Evolutionary conservation across 192 early-diverging fungal species (phyloP).

Genomic region (Jimgerdemannia flammicorona): DNA sequence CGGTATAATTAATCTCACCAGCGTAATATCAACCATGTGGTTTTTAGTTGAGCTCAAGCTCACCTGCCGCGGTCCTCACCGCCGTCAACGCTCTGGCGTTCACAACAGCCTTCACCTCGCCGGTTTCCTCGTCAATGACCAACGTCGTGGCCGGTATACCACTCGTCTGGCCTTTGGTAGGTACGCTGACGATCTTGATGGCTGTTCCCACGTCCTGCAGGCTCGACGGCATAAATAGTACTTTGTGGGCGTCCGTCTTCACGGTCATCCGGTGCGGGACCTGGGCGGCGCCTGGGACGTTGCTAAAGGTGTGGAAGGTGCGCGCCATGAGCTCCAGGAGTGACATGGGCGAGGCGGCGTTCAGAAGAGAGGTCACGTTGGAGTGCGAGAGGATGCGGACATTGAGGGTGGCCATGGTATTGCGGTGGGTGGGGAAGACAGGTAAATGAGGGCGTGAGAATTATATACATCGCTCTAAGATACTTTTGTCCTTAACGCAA

Average conservation of each 20-base stretch:
- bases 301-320: slow-evolving; percentile 19
- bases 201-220: slow-evolving; percentile 34
- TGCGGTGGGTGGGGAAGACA: no score
- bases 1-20: no score
- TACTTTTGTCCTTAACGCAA: no score
- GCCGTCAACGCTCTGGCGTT: slow-evolving; percentile 45
- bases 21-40: no score
- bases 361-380: slow-evolving; percentile 18
- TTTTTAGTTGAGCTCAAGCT: no score
- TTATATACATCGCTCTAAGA: no score
- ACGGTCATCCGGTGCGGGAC: slow-evolving; percentile 38
- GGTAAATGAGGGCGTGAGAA: no score
- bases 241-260: slow-evolving; percentile 28
- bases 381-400: slow-evolving; percentile 4
- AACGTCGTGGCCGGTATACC: slow-evolving; percentile 40
- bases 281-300: slow-evolving; percentile 29
- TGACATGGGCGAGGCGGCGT: neutral
- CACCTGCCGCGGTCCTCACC: slow-evolving; percentile 46
- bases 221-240: slow-evolving; percentile 48
- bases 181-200: slow-evolving; percentile 46
- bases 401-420: neutral
- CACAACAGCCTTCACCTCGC: slow-evolving; percentile 37
- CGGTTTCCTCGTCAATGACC: slow-evolving; percentile 42
- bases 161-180: slow-evolving; percentile 31
- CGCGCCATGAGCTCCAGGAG: slow-evolving; percentile 21